Conservation (phyloP, 2,329 filamentous ascomycete genomes). For the Macrophomina pseudophaseolina region DNA sequence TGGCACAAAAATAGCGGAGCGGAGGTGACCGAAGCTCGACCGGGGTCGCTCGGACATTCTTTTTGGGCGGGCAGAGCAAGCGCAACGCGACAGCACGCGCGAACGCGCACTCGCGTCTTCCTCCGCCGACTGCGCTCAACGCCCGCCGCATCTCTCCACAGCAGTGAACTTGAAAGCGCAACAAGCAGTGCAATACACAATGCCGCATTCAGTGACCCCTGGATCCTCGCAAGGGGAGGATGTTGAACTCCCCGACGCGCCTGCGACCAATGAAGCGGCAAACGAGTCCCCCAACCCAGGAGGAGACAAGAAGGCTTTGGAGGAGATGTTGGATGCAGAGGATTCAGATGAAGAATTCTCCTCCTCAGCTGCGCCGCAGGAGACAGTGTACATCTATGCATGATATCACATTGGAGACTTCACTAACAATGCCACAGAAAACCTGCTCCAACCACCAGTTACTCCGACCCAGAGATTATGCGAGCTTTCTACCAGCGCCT, state of each 20-base stretch:
- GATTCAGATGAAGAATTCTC: constrained; percentile 63
- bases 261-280: constrained; percentile 14
- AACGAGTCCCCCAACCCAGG: constrained; percentile 36
- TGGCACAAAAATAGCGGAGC: constrained; percentile 1
- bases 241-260: constrained; percentile 48
- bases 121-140: neutral
- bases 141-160: neutral
- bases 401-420: neutral
- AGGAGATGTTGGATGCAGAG: constrained; percentile 65
- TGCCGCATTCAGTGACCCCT: constrained; percentile 55
- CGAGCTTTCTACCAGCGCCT: constrained; percentile 93
- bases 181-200: constrained; percentile 31
- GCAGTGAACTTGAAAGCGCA: constrained; percentile 2
- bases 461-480: constrained; percentile 82
- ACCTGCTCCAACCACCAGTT: constrained; percentile 48
- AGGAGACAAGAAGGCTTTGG: constrained; percentile 48
- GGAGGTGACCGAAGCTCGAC: constrained; percentile 2
- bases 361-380: constrained; percentile 56
- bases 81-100: constrained; percentile 6
- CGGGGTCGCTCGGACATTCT: neutral
- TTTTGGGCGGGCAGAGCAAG: too few relatives aligned
- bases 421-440: constrained; percentile 21
- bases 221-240: constrained; percentile 46
- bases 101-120: constrained; percentile 17
- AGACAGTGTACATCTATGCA: constrained; percentile 44